A percentile compares a stretch with the other conserved stretches of the same genome.
Evolutionary conservation across 768 basidiomycete species (phyloP).

Genomic region (Fomitopsis serialis): DNA sequence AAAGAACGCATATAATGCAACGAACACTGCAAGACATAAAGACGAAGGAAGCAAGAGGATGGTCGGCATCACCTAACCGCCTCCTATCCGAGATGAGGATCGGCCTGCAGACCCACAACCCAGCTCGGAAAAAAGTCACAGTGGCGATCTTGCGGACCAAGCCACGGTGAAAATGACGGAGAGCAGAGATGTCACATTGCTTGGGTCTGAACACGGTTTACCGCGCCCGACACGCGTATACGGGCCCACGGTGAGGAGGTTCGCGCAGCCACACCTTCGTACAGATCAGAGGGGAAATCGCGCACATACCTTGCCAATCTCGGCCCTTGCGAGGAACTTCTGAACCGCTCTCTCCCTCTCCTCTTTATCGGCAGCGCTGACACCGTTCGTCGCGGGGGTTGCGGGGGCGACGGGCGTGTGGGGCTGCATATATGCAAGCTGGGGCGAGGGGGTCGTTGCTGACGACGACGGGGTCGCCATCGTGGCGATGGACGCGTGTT

Average conservation of each 20-base stretch:
- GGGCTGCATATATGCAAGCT: slow-evolving; percentile 54
- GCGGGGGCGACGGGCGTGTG: slow-evolving; percentile 32
- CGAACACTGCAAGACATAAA: not conserved
- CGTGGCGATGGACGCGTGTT: slow-evolving; percentile 7
- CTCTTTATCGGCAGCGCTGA: slow-evolving; percentile 41
- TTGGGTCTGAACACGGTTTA: not conserved
- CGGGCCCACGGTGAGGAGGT: not conserved
- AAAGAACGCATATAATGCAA: not conserved
- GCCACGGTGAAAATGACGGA: too few species aligned
- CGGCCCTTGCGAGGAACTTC: slow-evolving; percentile 75
- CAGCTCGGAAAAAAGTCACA: too few species aligned
- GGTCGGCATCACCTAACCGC: too few species aligned
- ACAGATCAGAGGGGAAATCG: not conserved
- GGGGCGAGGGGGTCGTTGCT: slow-evolving; percentile 78
- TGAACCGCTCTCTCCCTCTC: slow-evolving; percentile 62
- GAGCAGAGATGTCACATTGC: too few species aligned
- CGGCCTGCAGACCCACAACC: too few species aligned
- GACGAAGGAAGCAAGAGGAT: not conserved
- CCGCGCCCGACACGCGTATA: not conserved
- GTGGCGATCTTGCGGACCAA: too few species aligned
- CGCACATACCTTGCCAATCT: slow-evolving; percentile 63
- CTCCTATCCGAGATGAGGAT: too few species aligned
- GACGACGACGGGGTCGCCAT: slow-evolving; percentile 84
- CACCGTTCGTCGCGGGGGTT: slow-evolving; percentile 32
- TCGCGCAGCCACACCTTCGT: not conserved